Evolutionary conservation across 805 yeast genomes (phyloP), one percentile per base, ranked within the genome.

Genomic region (Saturnispora sekii): DNA sequence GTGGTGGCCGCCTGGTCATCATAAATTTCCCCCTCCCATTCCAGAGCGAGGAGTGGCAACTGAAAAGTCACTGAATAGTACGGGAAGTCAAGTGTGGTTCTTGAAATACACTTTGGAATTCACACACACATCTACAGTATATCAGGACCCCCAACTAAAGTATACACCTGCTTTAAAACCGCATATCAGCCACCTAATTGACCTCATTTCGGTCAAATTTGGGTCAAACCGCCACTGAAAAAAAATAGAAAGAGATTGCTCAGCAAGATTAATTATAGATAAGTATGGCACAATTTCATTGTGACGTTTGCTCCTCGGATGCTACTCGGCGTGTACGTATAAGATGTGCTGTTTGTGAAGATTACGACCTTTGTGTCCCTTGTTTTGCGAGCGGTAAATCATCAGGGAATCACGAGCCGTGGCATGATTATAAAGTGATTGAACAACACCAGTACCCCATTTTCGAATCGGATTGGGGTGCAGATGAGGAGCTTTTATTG

Each of bases 391-490:
- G 79, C 46, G 99, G 98, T 11, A 67, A 75, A 12, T 67, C 76
- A 17, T 76, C 93, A 3, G 94, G 87, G 3, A 80, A 77, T 49
- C 99, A 93, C 67, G 81, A 87, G 61, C 97, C 98, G 10, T 85
- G 79, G 73, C 99, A 93, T 61, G 94, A 85, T 58, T 93, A 93
- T 61, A 76, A 79, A 56, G 84, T 93, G 12, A 80, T 90, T 26
- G 98, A 93, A 62, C 96, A 94, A 54, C 90, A 90, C 58, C 84
- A 95, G 3, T 90, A 86, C 58, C 98, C 99, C 0, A 84, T 94
- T 9, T 81, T 94, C 53, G 84, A 79, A 43, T 76, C 73, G 46
- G 89, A 82, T 46, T 93, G 98, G 97, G 99, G 98, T 32, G 98
- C 98, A 1, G 98, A 93, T 65, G 99, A 93, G 62, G 99, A 93